Base-by-base conservation (phyloP, 805 yeast genomes). In the Scheffersomyces coipomensis region DNA sequence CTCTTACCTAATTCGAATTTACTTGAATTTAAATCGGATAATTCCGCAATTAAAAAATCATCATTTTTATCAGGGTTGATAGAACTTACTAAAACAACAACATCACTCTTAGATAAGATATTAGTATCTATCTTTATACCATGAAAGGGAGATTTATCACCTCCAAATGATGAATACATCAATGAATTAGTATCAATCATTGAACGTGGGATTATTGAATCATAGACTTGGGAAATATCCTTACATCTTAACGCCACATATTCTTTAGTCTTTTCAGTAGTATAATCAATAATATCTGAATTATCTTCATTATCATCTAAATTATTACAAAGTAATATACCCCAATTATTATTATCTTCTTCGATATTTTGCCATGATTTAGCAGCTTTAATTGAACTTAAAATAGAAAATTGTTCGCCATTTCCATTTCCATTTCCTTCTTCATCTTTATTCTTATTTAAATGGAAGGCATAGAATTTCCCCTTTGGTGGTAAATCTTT, bases 141-240 rank as follows among this genome's bases (percentile, higher is more conserved):
- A 42, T 74, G 58, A 48, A 76, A 79, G 4, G 87, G 83, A 2
- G 47, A 25, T 2, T 53, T 39, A 0, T 64, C 64, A 3, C 77
- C 84, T n/a, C 76, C 83, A 30, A 62, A 47, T 0, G 86, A 75
- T 0, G 88, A 82, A 23, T 81, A 81, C 4, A 68, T 61, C 1
- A 78, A 51, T 11, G 64, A 59, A 1, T 45, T 42, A 0, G 68
- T 56, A 13, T 53, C 52, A 2, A 46, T 39, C 2, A 62, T 50
- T 1, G 90, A 78, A 24, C 75, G 62, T 2, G 91, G 93, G 4
- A 81, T 65, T 3, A 41, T 10, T 16, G 50, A 47, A 19, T 58
- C 55, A 2, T 66, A 53, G 44, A 66, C 72, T 4, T 53, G 43
- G 5, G 60, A 51, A 1, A 69, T 60, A 46, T 79, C 78, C 11